Evolutionary conservation across 345 rosid genomes (phyloP), one percentile per base, ranked within the genome.

Genomic region (Aquilaria malaccensis): DNA sequence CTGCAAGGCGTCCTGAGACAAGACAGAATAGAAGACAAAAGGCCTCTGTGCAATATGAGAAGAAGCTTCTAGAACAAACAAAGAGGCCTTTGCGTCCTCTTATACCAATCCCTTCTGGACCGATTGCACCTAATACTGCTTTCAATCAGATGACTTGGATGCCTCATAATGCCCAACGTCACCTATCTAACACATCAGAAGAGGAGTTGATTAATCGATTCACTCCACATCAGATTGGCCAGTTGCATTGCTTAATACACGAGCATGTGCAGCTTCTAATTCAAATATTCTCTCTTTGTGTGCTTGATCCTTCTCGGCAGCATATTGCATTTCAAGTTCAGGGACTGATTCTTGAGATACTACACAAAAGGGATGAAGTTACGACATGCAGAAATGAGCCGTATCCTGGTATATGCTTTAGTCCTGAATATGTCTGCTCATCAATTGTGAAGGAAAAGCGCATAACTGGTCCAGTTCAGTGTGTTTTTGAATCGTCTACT

Each of bases 261-360:
- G 99, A 94, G 61, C 99, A 90, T 71, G 77, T 82, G 48, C 96
- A 94, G 64, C 97, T 94, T 70, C 95, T 88, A 67, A 76, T 94
- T 78, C 95, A 94, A 78, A 79, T 85, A 58, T 80, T 79, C 78
- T 88, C 97, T 66, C 86, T 94, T 55, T 84, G 87, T 63, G 71
- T 74, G 63, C 81, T 84, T 59, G 96, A 94, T 80, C 77, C 80
- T 70, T 81, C 95, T 53, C 80, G 86, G 62, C 85, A 86, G 65
- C 71, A 77, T 22, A 74, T 84, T 75, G 92, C 86, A 45, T 70
- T 85, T 32, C 96, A 81, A 72, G 75, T 86, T 62, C 87, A 82
- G 71, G 84, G 77, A 67, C 74, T 94, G 79, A 67, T 90, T 63
- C 73, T 81, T 33, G 83, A 90, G 79, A 80, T 90, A 77, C 71